These are phyloP conservation scores for Talaromyces sp. DNA, from an alignment of 2,329 filamentous ascomycete genomes.

Conservation along the genomic window DNA sequence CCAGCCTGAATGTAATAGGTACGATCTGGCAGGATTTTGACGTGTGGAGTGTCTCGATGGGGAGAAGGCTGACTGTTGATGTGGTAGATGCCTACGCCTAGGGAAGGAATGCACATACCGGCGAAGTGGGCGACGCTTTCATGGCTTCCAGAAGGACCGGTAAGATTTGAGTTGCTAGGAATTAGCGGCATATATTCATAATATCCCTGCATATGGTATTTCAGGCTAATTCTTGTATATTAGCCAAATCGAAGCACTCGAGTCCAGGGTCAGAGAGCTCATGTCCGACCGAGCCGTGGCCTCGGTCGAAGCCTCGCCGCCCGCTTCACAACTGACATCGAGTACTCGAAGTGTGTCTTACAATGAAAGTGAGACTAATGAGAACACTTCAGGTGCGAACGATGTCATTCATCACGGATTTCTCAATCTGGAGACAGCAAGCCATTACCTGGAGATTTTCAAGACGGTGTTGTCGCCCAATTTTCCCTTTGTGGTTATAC, in stretches of 20 bases:
- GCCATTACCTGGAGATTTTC: slow-evolving; percentile 34
- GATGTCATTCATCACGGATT: slow-evolving; percentile 24
- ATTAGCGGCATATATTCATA: too few relatives aligned
- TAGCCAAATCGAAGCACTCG: slow-evolving; percentile 41
- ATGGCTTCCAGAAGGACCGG: slow-evolving; percentile 42
- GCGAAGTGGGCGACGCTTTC: slow-evolving; percentile 36
- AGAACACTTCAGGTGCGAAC: not conserved
- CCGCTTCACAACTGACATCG: not conserved
- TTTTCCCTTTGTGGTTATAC: slow-evolving; percentile 42
- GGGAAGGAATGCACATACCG: slow-evolving; percentile 41
- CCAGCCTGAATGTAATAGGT: slow-evolving; percentile 20
- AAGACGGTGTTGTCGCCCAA: slow-evolving; percentile 39
- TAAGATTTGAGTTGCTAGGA: slow-evolving; percentile 8
- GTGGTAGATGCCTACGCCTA: slow-evolving; percentile 37
- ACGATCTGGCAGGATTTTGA: not conserved
- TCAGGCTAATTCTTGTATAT: not conserved
- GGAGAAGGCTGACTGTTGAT: not conserved
- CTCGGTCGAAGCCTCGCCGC: not conserved
- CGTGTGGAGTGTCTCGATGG: not conserved
- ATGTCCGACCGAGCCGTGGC: not conserved
- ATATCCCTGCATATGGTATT: not conserved
- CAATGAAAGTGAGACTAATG: not conserved
- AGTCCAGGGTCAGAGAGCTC: slow-evolving; percentile 24
- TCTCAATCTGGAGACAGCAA: slow-evolving; percentile 20
- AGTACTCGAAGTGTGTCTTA: not conserved